phyloP scores from a whole-genome alignment of 2,329 filamentous ascomycete genomes.

The Diaporthe helianthi region DNA sequence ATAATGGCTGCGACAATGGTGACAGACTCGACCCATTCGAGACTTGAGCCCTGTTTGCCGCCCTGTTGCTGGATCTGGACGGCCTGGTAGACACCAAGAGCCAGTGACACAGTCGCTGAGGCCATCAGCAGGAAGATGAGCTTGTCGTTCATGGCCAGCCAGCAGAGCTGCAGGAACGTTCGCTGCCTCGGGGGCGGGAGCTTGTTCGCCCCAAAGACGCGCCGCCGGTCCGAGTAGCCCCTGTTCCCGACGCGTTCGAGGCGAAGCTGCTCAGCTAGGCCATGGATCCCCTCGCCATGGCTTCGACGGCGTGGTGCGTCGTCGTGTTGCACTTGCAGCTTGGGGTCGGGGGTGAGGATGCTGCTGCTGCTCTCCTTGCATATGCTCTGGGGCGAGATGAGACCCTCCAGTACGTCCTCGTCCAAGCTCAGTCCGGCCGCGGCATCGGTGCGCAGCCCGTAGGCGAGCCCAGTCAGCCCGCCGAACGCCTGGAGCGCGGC shows the following conservation, averaged over 20 bases:
- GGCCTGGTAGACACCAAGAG: constrained; percentile 75
- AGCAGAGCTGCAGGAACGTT: constrained; percentile 72
- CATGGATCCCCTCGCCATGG: constrained; percentile 37
- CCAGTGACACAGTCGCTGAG: constrained; percentile 76
- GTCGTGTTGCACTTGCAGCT: not conserved
- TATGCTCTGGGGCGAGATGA: constrained; percentile 58
- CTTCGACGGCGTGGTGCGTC: constrained; percentile 37
- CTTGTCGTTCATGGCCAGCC: constrained; percentile 86
- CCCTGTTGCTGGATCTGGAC: constrained; percentile 44
- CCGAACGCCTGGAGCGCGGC: constrained; percentile 58
- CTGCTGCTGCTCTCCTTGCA: constrained; percentile 40
- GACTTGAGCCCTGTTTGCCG: constrained; percentile 53
- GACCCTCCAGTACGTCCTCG: constrained; percentile 53
- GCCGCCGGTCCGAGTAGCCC: constrained; percentile 66
- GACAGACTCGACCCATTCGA: constrained; percentile 84
- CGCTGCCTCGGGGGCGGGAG: constrained; percentile 75
- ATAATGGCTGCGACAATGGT: constrained; percentile 79
- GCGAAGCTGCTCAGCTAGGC: constrained; percentile 39
- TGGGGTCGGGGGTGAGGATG: constrained; percentile 34
- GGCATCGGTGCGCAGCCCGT: constrained; percentile 57
- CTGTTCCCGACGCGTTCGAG: constrained; percentile 41
- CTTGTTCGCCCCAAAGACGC: constrained; percentile 72
- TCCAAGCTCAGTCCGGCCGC: constrained; percentile 57
- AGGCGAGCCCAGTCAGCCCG: constrained; percentile 59
- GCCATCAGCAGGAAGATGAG: constrained; percentile 75